Percentiles rank a stretch among this genome's conserved stretches.
Evolutionary conservation across 106 monocot genomes (phyloP).

Genomic region (Cymbidium sinense): DNA sequence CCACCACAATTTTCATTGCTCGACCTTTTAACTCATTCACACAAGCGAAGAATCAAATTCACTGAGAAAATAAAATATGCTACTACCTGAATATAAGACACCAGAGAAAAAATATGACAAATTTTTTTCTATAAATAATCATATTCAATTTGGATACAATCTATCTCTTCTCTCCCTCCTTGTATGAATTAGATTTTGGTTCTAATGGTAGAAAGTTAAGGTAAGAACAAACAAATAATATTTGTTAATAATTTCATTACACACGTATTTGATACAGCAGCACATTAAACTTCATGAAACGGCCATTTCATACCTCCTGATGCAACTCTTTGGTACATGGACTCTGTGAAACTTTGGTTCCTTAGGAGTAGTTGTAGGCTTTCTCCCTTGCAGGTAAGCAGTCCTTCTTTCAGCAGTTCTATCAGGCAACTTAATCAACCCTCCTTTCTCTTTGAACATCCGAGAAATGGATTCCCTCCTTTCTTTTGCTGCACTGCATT

Average conservation of each 20-base stretch:
- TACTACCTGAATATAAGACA: too few relatives aligned
- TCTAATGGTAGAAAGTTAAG: too few relatives aligned
- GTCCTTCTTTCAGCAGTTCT: neutral
- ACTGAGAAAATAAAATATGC: too few relatives aligned
- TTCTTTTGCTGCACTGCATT: constrained; percentile 3
- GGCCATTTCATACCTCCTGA: constrained; percentile 17
- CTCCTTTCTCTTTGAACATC: neutral
- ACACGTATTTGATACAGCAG: too few relatives aligned
- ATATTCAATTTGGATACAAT: neutral
- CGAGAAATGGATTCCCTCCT: neutral
- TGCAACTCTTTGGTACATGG: constrained; percentile 34
- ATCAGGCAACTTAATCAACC: neutral
- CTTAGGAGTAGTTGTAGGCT: constrained; percentile 20
- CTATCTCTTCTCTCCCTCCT: too few relatives aligned
- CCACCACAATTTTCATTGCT: too few relatives aligned
- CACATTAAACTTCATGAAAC: constrained; percentile 1
- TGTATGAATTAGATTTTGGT: too few relatives aligned
- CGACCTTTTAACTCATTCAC: too few relatives aligned
- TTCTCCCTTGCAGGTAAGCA: constrained; percentile 10
- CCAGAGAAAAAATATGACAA: neutral
- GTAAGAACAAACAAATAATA: too few relatives aligned
- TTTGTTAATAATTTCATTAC: too few relatives aligned
- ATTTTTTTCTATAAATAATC: neutral
- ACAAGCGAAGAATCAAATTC: too few relatives aligned
- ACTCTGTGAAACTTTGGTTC: constrained; percentile 29